Base-by-base conservation (phyloP, 192 early-diverging fungal species). In the Funneliformis mosseae region DNA sequence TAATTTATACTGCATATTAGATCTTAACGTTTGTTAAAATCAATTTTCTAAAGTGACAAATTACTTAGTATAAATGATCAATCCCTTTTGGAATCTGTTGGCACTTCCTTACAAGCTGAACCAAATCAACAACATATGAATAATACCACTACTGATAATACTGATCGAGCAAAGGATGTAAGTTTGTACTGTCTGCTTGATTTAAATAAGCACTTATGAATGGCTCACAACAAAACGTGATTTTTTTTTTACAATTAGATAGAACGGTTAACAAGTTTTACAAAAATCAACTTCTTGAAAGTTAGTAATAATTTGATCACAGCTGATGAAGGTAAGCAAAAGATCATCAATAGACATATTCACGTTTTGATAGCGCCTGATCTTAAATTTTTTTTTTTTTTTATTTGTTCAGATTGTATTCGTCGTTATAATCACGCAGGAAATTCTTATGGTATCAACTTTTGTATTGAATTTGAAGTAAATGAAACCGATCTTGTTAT, bases 241-340 rank as follows among this genome's bases (percentile, higher is more conserved):
- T 50, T 50, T 55, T 18, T 18, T 50, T 50, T 14, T n/a, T n/a
- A n/a, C n/a, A 4, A 50, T 5, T 18, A 55, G 50, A 55, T 55
- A 21, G 50, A 55, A 55, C 50, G 50, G 16, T 55, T 55, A 55
- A 16, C 21, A 55, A 55, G 1, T 21, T 55, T 55, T 55, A 55
- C 50, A 55, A 55, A 55, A 55, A 18, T 55, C 18, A 55, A 55
- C 2, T 55, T 55, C 16, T 55, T 55, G 18, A 55, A 55, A 55
- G 14, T 55, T n/a, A 21, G 16, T 55, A 55, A 55, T 55, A 55
- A 55, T 18, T 55, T 55, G 5, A 55, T 16, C 16, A 6, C 4
- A 87, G 55, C 78, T 88, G n/a, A 79, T 85, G 28, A 86, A 87
- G 50, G 50, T 55, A 55, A 6, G 18, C 7, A 55, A 50, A 12